Evolutionary conservation across 306 rosid genomes (phyloP), one percentile per base, ranked within the genome.

Genomic region (Cicer chorassanicum): DNA sequence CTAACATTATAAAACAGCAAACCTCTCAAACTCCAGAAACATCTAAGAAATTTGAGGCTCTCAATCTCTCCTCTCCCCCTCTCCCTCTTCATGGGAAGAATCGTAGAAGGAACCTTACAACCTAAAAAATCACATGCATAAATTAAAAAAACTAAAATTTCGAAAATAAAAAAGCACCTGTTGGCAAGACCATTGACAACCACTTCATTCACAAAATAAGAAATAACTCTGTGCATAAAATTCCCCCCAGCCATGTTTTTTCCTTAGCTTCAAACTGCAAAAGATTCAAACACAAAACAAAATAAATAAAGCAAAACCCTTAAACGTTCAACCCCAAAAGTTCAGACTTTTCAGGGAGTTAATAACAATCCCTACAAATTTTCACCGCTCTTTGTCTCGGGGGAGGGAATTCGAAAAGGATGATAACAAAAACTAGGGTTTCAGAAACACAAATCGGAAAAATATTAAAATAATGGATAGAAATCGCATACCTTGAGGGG

Each of bases 101-200:
- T 18, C 40, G 18, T 0, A 39, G 34, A 75, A 65, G 63, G 29
- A 76, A 72, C 48, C 71, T 45, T 38, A 44, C 19, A 51, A 50
- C 21, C 65, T 59, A 42, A 77, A 16, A 62, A 72, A 7, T 5
- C 43, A 56, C 14, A 68, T 9, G 15, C 40, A 80, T 50, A 16
- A 19, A 42, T 39, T 39, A 7, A 70, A 61, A 61, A 56, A 62
- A 1, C 9, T 5, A 49, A 11, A 14, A 8, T 68, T 21, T 51
- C 6, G 1, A 24, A 60, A 59, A 24, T 0, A 16, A 19, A 36
- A 6, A 50, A 55, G 8, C 39, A 85, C 88, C 81, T 85, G 78
- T 85, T 85, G 46, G 88, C 88, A 79, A 85, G 88, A 42, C 86
- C 73, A 71, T 72, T 79, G n/a, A 85, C 86, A 49, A 85, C 80